Conservation (phyloP, 2,329 filamentous ascomycete genomes). For the Sclerotinia sclerotiorum region DNA sequence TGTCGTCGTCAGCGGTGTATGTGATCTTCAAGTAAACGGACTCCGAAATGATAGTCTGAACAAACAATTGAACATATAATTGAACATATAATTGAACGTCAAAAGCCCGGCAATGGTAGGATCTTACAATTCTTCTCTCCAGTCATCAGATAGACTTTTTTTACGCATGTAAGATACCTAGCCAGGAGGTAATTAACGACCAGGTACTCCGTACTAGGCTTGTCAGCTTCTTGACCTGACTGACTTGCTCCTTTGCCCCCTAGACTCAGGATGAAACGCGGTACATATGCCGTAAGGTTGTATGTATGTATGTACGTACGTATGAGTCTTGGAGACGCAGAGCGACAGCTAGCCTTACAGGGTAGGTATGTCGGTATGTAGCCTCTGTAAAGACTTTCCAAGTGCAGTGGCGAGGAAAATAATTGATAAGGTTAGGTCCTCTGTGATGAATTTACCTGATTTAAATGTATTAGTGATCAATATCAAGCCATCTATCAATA, state of each 20-base stretch:
- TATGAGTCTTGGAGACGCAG: background rate
- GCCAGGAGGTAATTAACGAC: background rate
- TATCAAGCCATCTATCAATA: too few species aligned
- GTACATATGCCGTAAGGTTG: background rate
- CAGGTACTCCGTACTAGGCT: background rate
- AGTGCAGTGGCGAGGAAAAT: too few species aligned
- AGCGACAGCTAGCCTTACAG: too few species aligned
- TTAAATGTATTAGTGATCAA: constrained; percentile 9
- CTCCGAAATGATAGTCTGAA: background rate
- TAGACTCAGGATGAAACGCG: background rate
- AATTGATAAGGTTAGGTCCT: too few species aligned
- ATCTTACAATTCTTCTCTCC: background rate
- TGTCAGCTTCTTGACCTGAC: background rate
- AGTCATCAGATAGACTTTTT: background rate
- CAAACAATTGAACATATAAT: background rate
- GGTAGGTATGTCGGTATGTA: background rate
- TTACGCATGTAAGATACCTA: background rate
- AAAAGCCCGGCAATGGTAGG: constrained; percentile 14
- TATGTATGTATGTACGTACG: background rate
- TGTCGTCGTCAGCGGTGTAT: background rate
- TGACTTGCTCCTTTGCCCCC: background rate
- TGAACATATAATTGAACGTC: background rate
- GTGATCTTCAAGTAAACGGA: background rate
- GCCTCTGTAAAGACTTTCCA: too few species aligned
- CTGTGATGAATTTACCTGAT: background rate